A percentile compares a stretch with the other conserved stretches of the same genome.
Conservation (phyloP, 2,329 filamentous ascomycete genomes). For the Aspergillus floridensis region DNA sequence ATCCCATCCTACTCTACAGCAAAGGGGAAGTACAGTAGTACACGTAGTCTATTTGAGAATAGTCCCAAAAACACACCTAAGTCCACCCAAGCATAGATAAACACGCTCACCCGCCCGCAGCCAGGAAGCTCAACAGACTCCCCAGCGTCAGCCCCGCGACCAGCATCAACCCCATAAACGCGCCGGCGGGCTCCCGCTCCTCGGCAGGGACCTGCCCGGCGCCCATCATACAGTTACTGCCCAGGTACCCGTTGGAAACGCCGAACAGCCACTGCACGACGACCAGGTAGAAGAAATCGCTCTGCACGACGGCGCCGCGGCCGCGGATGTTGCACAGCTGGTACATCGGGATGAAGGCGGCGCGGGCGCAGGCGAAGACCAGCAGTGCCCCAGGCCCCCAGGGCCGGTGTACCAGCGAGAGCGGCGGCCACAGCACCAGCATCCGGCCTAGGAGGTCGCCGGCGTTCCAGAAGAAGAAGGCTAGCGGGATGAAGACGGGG, state of each 20-base stretch:
- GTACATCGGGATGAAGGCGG: conserved; percentile 78
- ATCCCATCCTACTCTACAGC: too few relatives aligned
- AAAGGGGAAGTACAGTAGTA: too few relatives aligned
- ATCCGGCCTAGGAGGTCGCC: conserved; percentile 81
- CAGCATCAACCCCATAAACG: conserved; percentile 91
- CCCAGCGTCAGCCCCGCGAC: conserved; percentile 78
- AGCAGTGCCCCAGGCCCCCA: conserved; percentile 66
- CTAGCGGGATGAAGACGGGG: conserved; percentile 80
- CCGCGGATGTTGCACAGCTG: conserved; percentile 84
- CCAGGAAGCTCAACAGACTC: conserved; percentile 84
- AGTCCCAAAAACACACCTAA: neutral
- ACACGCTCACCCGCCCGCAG: conserved; percentile 43
- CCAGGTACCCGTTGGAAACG: conserved; percentile 80
- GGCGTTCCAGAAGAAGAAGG: conserved; percentile 88
- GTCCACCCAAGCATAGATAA: neutral
- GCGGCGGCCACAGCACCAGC: conserved; percentile 57
- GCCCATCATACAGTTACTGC: conserved; percentile 88
- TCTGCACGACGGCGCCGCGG: conserved; percentile 68
- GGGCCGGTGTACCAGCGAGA: conserved; percentile 62
- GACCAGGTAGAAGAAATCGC: conserved; percentile 84
- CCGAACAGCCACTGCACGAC: conserved; percentile 83
- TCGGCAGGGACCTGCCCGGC: conserved; percentile 75
- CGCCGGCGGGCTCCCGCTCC: conserved; percentile 84
- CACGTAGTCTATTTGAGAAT: too few relatives aligned
- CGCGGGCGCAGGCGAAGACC: conserved; percentile 61